Evolutionary conservation across 371 early-diverging fungal species (phyloP), one percentile per base, ranked within the genome.

Genomic region (Gilbertella persicaria): DNA sequence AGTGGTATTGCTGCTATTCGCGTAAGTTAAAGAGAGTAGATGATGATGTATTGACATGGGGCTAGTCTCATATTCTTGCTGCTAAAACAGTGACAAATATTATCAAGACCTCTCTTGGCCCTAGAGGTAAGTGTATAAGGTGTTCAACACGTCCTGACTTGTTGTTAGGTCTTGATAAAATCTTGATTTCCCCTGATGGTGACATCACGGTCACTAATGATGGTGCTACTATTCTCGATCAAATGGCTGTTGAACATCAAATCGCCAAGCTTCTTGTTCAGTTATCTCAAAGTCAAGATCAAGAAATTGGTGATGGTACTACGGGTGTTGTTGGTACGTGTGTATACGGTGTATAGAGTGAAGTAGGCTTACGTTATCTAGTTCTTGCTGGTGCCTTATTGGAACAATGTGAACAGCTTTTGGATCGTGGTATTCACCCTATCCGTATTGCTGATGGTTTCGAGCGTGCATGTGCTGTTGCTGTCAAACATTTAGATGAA

Each of bases 291-390:
- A 88, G 94, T 55, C 99, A 99, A 83, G 99, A 99, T 80, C 97
- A 99, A 66, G 99, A 99, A 80, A 97, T 99, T 72, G 99, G 99
- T 55, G 99, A 99, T 78, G 99, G 99, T 51, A 99, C 99, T 28
- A 99, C 99, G 14, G 96, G 99, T 69, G 98, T 99, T 56, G 99
- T 99, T 66, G 89, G 92, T 92, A 79, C 54, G 79, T 77, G 2
- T 14, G 28, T 39, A 29, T 4, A 12, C n/a, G n/a, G n/a, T n/a
- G n/a, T n/a, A 38, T 20, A 20, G 28, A 28, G 4, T 5, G 28
- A 9, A 28, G 9, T 28, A 8, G 21, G 13, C 13, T 41, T 23
- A 36, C 16, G 43, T n/a, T 40, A 10, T 46, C 10, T 63, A 92
- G 98, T 99, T 6, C 85, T 99, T 51, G 99, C 99, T 39, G 95